Percentiles rank a stretch among this genome's conserved stretches.
These are phyloP conservation scores for Fraxinus sp. DNA, from an alignment of 305 asterid species.

Conservation along the genomic window DNA sequence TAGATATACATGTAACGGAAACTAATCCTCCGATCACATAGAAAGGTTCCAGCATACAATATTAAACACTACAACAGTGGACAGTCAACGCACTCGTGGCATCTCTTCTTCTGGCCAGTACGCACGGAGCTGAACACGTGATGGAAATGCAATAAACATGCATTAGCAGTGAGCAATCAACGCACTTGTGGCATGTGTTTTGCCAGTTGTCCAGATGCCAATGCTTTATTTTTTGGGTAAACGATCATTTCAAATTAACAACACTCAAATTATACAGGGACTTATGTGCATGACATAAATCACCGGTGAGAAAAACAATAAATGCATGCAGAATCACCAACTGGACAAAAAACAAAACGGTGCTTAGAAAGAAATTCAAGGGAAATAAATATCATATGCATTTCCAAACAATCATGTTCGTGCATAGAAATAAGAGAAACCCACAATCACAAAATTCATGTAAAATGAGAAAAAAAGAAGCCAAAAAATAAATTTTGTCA, in stretches of 20 bases:
- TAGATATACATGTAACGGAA: neutral
- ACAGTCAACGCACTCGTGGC: neutral
- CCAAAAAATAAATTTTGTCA: neutral
- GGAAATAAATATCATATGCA: neutral
- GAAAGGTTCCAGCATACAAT: neutral
- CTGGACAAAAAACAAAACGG: neutral
- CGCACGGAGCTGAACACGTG: neutral
- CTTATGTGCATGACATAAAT: neutral
- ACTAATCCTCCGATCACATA: neutral
- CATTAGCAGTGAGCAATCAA: neutral
- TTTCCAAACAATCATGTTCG: neutral
- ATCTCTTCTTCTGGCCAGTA: neutral
- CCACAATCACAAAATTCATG: neutral
- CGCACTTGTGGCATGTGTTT: neutral
- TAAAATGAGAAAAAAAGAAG: neutral
- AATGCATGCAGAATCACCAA: neutral
- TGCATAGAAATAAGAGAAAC: neutral
- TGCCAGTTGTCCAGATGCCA: neutral
- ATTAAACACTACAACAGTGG: neutral
- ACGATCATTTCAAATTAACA: neutral
- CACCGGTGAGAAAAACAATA: neutral
- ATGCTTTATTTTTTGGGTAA: neutral
- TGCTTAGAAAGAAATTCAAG: neutral
- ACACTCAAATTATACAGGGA: neutral
- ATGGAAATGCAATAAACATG: neutral